These are phyloP conservation scores for Fusarium falciforme DNA, from an alignment of 2,329 filamentous ascomycete genomes.

Conservation along the genomic window DNA sequence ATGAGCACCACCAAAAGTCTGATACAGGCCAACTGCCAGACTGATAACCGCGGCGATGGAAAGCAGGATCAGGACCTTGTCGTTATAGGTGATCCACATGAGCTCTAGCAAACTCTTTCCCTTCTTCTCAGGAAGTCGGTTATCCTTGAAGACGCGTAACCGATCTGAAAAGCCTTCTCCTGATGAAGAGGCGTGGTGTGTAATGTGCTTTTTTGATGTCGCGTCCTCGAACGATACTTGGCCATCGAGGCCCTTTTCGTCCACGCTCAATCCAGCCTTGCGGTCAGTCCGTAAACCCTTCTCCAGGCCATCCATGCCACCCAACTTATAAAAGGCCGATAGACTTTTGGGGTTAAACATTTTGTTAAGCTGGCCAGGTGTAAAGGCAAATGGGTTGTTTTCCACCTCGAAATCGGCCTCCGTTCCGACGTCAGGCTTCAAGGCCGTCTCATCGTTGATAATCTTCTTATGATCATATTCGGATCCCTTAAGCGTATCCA, in stretches of 20 bases:
- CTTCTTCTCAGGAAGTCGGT: slow-evolving; percentile 79
- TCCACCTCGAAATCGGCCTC: slow-evolving; percentile 81
- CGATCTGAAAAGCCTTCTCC: slow-evolving; percentile 66
- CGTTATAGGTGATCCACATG: slow-evolving; percentile 87
- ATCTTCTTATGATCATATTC: slow-evolving; percentile 64
- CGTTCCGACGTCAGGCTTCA: slow-evolving; percentile 80
- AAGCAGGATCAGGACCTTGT: slow-evolving; percentile 81
- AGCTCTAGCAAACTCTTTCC: slow-evolving; percentile 78
- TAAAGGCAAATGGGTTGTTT: slow-evolving; percentile 87
- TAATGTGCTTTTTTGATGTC: slow-evolving; percentile 52
- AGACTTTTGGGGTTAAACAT: slow-evolving; percentile 91
- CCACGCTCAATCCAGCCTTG: slow-evolving; percentile 77
- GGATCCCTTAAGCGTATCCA: slow-evolving; percentile 53
- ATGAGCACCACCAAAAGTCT: slow-evolving; percentile 74
- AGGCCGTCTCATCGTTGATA: slow-evolving; percentile 73
- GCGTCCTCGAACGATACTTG: slow-evolving; percentile 79
- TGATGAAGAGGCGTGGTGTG: slow-evolving; percentile 11
- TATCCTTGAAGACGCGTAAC: slow-evolving; percentile 77
- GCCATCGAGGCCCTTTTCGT: slow-evolving; percentile 76
- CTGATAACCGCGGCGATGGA: slow-evolving; percentile 78
- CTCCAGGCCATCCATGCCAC: slow-evolving; percentile 82
- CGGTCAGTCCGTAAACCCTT: slow-evolving; percentile 81
- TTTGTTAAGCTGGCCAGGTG: slow-evolving; percentile 85
- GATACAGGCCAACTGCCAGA: slow-evolving; percentile 79
- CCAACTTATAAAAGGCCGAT: slow-evolving; percentile 82